phyloP scores from a whole-genome alignment of 2,329 filamentous ascomycete species.

The Venturia effusa region DNA sequence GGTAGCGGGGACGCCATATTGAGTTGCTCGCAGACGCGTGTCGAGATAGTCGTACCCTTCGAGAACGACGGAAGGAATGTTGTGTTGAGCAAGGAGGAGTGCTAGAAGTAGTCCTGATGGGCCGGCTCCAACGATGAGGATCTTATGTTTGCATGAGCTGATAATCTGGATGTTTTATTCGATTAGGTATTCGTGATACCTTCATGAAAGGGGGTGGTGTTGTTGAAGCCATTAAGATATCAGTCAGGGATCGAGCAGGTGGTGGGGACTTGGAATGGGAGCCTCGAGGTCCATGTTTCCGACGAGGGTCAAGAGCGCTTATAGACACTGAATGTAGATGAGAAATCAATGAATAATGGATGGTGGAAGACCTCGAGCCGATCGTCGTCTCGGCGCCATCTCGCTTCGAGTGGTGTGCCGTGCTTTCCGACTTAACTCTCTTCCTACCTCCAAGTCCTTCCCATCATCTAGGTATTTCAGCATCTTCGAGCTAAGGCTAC shows the following conservation, averaged over 20 bases:
- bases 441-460: too few relatives aligned
- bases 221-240: neutral
- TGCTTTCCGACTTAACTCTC: too few relatives aligned
- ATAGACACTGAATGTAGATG: too few relatives aligned
- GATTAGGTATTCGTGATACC: neutral
- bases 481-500: too few relatives aligned
- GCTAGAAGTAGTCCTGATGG: slow-evolving; percentile 31
- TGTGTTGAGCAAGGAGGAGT: slow-evolving; percentile 25
- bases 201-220: neutral
- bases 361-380: too few relatives aligned
- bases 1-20: neutral
- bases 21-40: neutral
- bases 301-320: too few relatives aligned
- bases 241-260: neutral
- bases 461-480: too few relatives aligned
- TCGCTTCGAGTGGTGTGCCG: too few relatives aligned
- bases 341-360: too few relatives aligned
- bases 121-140: slow-evolving; percentile 30
- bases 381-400: too few relatives aligned
- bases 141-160: neutral
- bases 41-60: slow-evolving; percentile 15
- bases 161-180: neutral
- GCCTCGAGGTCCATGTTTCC: neutral
- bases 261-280: neutral
- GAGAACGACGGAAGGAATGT: slow-evolving; percentile 24